Conservation (phyloP, 2,329 filamentous ascomycete genomes). For the Cladobotryum protrusum region DNA sequence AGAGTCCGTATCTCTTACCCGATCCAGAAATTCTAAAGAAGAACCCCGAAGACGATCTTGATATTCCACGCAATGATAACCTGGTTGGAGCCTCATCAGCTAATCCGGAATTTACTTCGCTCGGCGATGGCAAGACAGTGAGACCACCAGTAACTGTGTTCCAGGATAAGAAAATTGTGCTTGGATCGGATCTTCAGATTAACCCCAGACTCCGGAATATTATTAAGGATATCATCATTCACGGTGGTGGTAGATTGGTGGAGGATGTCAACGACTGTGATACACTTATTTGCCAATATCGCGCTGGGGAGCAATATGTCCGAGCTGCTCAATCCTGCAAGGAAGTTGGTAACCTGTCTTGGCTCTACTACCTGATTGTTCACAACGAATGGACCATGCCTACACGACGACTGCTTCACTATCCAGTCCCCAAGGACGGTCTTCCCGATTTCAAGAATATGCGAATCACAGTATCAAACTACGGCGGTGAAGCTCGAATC, state of each 20-base stretch:
- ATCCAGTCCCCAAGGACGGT: slow-evolving; percentile 71
- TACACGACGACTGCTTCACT: slow-evolving; percentile 76
- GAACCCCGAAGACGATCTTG: slow-evolving; percentile 48
- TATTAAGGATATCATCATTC: slow-evolving; percentile 62
- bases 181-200: slow-evolving; percentile 69
- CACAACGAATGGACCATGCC: slow-evolving; percentile 86
- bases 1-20: slow-evolving; percentile 78
- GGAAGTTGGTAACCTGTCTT: slow-evolving; percentile 85
- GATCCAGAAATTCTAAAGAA: slow-evolving; percentile 74
- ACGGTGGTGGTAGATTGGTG: slow-evolving; percentile 65
- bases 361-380: slow-evolving; percentile 89
- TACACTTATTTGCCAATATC: slow-evolving; percentile 81
- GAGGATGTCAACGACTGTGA: slow-evolving; percentile 62
- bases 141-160: slow-evolving; percentile 66
- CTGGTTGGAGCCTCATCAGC: slow-evolving; percentile 61
- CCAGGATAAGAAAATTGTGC: slow-evolving; percentile 66
- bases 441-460: slow-evolving; percentile 72
- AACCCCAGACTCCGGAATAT: slow-evolving; percentile 59
- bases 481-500: slow-evolving; percentile 85
- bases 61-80: slow-evolving; percentile 51
- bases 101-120: slow-evolving; percentile 37
- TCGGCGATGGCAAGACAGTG: slow-evolving; percentile 35
- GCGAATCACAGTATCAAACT: slow-evolving; percentile 89
- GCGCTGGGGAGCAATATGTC: slow-evolving; percentile 73
- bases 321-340: slow-evolving; percentile 70